Evolutionary conservation across 768 basidiomycete genomes (phyloP).

Genomic region (Lyophyllum decastes): DNA sequence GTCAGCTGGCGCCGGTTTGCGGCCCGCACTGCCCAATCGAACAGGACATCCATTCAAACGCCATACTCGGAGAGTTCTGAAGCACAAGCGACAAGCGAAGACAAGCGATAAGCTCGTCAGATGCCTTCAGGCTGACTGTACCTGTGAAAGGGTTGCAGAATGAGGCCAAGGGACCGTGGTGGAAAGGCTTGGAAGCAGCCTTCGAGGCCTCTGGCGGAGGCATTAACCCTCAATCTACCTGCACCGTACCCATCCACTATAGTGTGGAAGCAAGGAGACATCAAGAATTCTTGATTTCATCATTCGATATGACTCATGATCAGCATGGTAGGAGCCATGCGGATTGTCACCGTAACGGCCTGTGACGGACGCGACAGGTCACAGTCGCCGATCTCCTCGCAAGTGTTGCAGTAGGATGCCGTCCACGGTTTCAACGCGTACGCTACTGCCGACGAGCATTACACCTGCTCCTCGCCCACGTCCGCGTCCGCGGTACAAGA

Average conservation of each 20-base stretch:
- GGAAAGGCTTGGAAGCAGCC: neutral
- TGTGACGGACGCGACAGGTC: conserved; percentile 10
- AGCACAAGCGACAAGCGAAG: neutral
- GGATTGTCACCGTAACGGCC: conserved; percentile 6
- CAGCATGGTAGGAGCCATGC: neutral
- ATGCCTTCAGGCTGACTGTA: neutral
- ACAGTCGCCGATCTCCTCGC: neutral
- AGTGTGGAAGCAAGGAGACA: neutral
- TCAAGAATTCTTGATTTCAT: neutral
- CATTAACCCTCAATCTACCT: neutral
- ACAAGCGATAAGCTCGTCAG: neutral
- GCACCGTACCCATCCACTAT: too few species aligned
- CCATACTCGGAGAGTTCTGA: neutral
- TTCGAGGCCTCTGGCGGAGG: neutral
- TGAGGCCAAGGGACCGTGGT: neutral
- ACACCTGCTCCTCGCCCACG: conserved; percentile 2
- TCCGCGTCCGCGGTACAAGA: conserved; percentile 5
- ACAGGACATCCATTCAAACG: conserved; percentile 1
- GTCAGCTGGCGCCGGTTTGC: conserved; percentile 11
- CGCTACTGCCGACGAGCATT: neutral
- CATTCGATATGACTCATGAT: neutral
- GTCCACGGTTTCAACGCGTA: conserved; percentile 7
- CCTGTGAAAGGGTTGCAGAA: neutral
- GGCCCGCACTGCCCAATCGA: conserved; percentile 2
- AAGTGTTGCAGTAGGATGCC: conserved; percentile 1